phyloP scores from a whole-genome alignment of 2,329 filamentous ascomycete species.

The Elsinoe batatas region DNA sequence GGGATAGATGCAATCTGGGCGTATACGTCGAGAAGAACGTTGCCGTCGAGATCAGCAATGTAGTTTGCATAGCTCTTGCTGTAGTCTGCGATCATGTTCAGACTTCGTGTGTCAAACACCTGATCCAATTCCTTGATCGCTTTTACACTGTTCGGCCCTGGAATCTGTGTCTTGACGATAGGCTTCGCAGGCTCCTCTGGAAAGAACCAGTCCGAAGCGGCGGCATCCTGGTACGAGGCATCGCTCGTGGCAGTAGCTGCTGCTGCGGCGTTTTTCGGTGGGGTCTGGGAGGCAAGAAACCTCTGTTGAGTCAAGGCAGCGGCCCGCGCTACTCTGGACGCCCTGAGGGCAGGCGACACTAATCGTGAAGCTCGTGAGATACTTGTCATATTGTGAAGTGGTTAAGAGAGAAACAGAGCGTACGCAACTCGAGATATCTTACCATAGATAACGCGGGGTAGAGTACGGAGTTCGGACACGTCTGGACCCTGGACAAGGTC shows the following conservation, averaged over 20 bases:
- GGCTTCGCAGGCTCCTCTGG: conserved; percentile 46
- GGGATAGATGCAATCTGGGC: conserved; percentile 87
- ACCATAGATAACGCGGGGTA: not conserved
- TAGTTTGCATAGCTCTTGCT: conserved; percentile 67
- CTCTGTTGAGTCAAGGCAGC: not conserved
- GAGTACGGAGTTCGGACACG: no score
- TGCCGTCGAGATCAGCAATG: conserved; percentile 58
- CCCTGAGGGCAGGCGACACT: not conserved
- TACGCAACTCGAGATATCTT: not conserved
- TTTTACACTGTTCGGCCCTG: conserved; percentile 61
- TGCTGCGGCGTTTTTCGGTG: conserved; percentile 3
- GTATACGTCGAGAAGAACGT: conserved; percentile 63
- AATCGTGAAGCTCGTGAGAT: not conserved
- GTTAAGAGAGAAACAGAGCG: not conserved
- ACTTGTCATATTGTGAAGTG: not conserved
- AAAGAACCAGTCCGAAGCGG: conserved; percentile 34
- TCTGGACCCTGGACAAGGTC: no score
- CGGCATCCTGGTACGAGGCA: conserved; percentile 1
- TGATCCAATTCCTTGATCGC: conserved; percentile 57
- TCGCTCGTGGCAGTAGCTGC: not conserved
- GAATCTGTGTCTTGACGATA: conserved; percentile 48
- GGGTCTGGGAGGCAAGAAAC: conserved; percentile 7
- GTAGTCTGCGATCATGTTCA: conserved; percentile 72
- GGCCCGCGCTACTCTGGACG: not conserved
- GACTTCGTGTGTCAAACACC: conserved; percentile 72